Conservation (phyloP, 164 flowering plant species). For the Annona squamosa region DNA sequence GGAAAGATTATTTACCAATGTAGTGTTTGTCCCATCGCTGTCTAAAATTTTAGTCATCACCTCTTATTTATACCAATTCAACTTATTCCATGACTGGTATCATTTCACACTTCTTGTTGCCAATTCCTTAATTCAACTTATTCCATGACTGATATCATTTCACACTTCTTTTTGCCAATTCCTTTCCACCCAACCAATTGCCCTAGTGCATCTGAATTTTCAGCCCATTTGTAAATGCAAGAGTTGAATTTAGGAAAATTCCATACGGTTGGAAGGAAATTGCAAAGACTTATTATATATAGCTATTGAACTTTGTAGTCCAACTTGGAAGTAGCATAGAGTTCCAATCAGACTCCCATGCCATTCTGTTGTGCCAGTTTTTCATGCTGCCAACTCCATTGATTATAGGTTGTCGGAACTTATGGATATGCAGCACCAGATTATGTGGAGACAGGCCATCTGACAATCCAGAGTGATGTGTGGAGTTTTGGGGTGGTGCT, state of each 20-base stretch:
- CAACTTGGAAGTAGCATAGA: background rate
- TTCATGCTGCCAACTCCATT: background rate
- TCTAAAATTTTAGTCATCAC: too few relatives aligned
- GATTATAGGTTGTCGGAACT: constrained; percentile 71
- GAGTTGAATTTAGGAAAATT: background rate
- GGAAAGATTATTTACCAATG: too few relatives aligned
- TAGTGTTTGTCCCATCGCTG: too few relatives aligned
- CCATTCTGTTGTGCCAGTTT: background rate
- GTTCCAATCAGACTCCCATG: background rate
- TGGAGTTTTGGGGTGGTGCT: constrained; percentile 91
- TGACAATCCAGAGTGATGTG: constrained; percentile 59
- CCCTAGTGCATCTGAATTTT: too few relatives aligned
- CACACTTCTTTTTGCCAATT: too few relatives aligned
- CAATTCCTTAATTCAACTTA: too few relatives aligned
- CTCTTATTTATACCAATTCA: too few relatives aligned
- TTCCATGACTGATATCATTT: too few relatives aligned
- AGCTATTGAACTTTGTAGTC: background rate
- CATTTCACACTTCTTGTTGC: too few relatives aligned
- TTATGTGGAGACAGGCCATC: constrained; percentile 74
- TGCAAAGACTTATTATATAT: background rate
- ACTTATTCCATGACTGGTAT: too few relatives aligned
- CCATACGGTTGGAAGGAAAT: background rate
- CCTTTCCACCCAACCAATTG: too few relatives aligned
- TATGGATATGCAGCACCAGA: constrained; percentile 95
- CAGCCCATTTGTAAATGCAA: background rate